These are phyloP conservation scores for Malbranchea cinnamomea DNA, from an alignment of 2,329 filamentous ascomycete genomes.

Conservation along the genomic window DNA sequence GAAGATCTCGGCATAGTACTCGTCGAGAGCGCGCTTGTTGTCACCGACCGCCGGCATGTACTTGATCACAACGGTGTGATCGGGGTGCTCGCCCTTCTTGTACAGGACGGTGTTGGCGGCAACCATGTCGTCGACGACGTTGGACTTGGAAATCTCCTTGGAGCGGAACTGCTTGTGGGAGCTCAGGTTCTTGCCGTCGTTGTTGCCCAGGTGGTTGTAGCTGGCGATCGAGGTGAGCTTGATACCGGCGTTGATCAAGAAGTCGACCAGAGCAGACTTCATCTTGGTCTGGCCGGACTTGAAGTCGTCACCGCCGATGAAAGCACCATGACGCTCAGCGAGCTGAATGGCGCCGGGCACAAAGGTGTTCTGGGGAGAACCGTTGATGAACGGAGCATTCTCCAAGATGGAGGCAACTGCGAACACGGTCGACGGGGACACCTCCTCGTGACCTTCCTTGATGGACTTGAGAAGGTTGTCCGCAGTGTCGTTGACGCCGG, in stretches of 20 bases:
- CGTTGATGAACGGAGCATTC: slow-evolving; percentile 89
- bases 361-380: slow-evolving; percentile 97
- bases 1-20: slow-evolving; percentile 99
- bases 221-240: slow-evolving; percentile 96
- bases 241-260: slow-evolving; percentile 96
- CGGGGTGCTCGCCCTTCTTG: slow-evolving; percentile 80
- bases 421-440: slow-evolving; percentile 92
- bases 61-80: slow-evolving; percentile 99
- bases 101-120: slow-evolving; percentile 88
- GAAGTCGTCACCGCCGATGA: slow-evolving; percentile 97
- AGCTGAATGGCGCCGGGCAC: slow-evolving; percentile 84
- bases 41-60: slow-evolving; percentile 99
- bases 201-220: slow-evolving; percentile 99
- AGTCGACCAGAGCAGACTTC: slow-evolving; percentile 98
- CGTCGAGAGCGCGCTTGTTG: slow-evolving; percentile 96
- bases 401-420: slow-evolving; percentile 90
- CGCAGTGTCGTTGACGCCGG: slow-evolving; percentile 89
- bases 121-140: slow-evolving; percentile 99
- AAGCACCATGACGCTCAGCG: slow-evolving; percentile 71
- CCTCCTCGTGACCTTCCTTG: slow-evolving; percentile 69
- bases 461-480: slow-evolving; percentile 86
- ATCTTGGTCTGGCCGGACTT: slow-evolving; percentile 99
- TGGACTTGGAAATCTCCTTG: slow-evolving; percentile 99
- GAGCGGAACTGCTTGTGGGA: slow-evolving; percentile 97
- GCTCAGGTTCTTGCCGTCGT: slow-evolving; percentile 96